Evolutionary conservation across 257 asterid species (phyloP).

Genomic region (Thymus quinquecostatus): DNA sequence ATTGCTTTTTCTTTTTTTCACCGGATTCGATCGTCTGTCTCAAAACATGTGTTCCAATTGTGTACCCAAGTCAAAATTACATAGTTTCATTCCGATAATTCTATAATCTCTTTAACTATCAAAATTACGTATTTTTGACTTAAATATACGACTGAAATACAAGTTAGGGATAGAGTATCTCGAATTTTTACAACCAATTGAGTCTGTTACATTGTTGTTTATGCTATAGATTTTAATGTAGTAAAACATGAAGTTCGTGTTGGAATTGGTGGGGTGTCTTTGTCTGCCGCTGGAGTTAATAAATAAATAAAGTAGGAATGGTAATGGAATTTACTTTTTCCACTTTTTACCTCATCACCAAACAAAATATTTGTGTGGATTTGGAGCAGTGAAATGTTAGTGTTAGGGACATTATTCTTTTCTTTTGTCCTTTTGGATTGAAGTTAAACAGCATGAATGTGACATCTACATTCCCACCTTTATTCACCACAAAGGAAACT

Average conservation of each 20-base stretch:
- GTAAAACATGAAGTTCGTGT: constrained; percentile 24
- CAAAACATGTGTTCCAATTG: no score
- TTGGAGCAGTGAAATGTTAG: constrained; percentile 26
- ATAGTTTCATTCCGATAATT: no score
- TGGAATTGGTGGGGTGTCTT: constrained; percentile 40
- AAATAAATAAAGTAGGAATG: neutral
- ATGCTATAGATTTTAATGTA: neutral
- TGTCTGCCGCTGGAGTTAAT: constrained; percentile 21
- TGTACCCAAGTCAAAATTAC: no score
- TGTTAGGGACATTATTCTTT: constrained; percentile 41
- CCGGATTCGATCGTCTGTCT: no score
- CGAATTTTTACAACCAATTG: no score
- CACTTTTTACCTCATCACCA: neutral
- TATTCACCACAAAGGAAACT: neutral
- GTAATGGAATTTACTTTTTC: constrained; percentile 39
- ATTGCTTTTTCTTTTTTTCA: neutral
- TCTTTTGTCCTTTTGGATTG: constrained; percentile 38
- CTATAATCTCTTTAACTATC: no score
- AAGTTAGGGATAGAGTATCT: no score
- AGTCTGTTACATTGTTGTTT: no score
- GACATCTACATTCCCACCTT: constrained; percentile 5
- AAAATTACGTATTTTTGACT: no score
- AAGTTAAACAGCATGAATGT: constrained; percentile 27
- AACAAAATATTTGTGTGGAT: constrained; percentile 8
- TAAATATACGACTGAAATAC: no score